These are phyloP conservation scores for Rhizopus arrhizus DNA, from an alignment of 371 early-diverging fungal genomes.

Conservation along the genomic window DNA sequence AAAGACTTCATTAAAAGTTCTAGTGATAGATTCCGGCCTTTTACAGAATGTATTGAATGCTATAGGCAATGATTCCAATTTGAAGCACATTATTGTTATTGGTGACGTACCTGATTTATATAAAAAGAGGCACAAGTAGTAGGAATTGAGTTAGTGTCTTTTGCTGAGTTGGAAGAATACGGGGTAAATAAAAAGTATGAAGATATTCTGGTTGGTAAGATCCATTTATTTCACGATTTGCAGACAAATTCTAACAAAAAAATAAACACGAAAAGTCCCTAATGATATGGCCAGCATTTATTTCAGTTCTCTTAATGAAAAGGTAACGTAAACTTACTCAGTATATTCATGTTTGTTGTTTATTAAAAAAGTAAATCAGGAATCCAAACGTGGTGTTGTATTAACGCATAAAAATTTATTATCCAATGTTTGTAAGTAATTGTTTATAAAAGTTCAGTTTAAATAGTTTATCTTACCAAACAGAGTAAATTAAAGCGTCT, in stretches of 20 bases:
- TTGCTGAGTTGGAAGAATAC: slow-evolving; percentile 37
- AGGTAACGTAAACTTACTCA: slow-evolving; percentile 1
- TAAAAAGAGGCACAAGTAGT: slow-evolving; percentile 18
- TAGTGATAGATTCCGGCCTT: slow-evolving; percentile 31
- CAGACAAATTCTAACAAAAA: too few species aligned
- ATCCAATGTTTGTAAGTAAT: slow-evolving; percentile 23
- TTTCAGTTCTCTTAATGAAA: slow-evolving; percentile 26
- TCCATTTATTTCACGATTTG: too few species aligned
- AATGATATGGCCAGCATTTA: slow-evolving; percentile 45
- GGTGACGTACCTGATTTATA: slow-evolving; percentile 26
- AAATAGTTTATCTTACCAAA: not conserved
- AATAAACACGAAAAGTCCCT: slow-evolving; percentile 18
- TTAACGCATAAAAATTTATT: slow-evolving; percentile 47
- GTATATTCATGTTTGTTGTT: not conserved
- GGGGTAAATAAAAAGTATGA: slow-evolving; percentile 33
- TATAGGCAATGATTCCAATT: slow-evolving; percentile 13
- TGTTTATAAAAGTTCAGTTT: too few species aligned
- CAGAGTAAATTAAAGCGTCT: slow-evolving; percentile 27
- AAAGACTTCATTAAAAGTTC: slow-evolving; percentile 30
- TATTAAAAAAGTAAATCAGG: slow-evolving; percentile 3
- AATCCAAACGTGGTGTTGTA: slow-evolving; percentile 41
- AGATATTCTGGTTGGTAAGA: slow-evolving; percentile 34
- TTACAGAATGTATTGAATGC: slow-evolving; percentile 27
- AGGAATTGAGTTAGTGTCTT: slow-evolving; percentile 30
- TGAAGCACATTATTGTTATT: slow-evolving; percentile 34